A percentile compares a stretch with the other conserved stretches of the same genome.
phyloP scores from a whole-genome alignment of 2,329 filamentous ascomycete species.

The Aspergillus alliaceus region DNA sequence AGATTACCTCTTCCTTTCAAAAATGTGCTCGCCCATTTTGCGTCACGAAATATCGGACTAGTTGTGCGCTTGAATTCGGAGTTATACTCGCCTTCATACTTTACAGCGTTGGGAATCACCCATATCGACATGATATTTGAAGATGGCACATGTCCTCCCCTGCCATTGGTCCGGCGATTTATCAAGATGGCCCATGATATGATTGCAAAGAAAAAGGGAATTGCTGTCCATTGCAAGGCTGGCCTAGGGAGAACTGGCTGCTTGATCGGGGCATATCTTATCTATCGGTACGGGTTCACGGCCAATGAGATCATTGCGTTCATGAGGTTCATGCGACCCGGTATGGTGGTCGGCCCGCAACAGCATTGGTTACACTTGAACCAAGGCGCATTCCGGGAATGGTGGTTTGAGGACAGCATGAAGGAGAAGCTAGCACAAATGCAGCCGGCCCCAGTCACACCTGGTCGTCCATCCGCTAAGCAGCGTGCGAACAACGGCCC shows the following conservation, averaged over 20 bases:
- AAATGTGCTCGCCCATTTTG: constrained; percentile 90
- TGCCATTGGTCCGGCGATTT: constrained; percentile 89
- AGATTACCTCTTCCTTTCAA: constrained; percentile 85
- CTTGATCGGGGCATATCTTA: constrained; percentile 94
- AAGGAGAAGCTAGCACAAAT: constrained; percentile 77
- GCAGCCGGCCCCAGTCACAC: constrained; percentile 59
- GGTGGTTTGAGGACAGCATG: constrained; percentile 81
- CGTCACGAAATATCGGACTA: constrained; percentile 81
- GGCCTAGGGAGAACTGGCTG: constrained; percentile 93
- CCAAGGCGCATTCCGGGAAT: constrained; percentile 95
- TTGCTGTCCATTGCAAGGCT: constrained; percentile 98
- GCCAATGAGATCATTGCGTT: constrained; percentile 96
- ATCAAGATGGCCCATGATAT: constrained; percentile 92
- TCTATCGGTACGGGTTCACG: constrained; percentile 95
- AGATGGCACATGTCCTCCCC: constrained; percentile 89
- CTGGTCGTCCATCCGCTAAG: constrained; percentile 55
- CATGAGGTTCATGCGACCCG: constrained; percentile 98
- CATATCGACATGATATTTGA: constrained; percentile 99
- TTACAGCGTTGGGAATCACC: constrained; percentile 89
- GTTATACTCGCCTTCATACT: constrained; percentile 95
- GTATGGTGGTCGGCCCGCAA: constrained; percentile 98
- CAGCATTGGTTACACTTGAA: constrained; percentile 99
- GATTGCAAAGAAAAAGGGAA: constrained; percentile 88
- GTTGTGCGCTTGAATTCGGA: constrained; percentile 95
- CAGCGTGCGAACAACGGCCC: constrained; percentile 66